These are phyloP conservation scores for Rubia peregrina DNA, from an alignment of 305 asterid genomes.

Conservation along the genomic window DNA sequence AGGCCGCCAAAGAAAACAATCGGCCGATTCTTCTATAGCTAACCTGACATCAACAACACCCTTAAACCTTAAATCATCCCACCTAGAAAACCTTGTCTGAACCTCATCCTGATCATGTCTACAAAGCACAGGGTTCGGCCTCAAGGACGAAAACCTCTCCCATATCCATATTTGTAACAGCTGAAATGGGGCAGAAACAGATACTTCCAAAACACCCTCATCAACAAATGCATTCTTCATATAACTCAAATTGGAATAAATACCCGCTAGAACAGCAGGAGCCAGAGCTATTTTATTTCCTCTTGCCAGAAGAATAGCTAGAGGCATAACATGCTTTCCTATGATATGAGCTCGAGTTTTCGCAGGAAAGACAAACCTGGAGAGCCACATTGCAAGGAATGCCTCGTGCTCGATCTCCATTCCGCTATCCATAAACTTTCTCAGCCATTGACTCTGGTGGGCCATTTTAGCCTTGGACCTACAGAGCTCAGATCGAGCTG, in stretches of 20 bases:
- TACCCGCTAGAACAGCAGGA: constrained; percentile 26
- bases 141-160: background rate
- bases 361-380: constrained; percentile 8
- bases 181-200: constrained; percentile 24
- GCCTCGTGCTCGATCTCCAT: background rate
- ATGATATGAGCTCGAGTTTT: constrained; percentile 22
- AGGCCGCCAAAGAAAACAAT: constrained; percentile 18
- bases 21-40: constrained; percentile 16
- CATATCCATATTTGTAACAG: constrained; percentile 20
- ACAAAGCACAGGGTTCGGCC: constrained; percentile 16
- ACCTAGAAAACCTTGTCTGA: constrained; percentile 23
- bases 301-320: constrained; percentile 24
- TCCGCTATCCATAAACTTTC: background rate
- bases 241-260: constrained; percentile 26
- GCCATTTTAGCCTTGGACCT: background rate
- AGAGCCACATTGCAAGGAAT: constrained; percentile 3
- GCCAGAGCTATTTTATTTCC: constrained; percentile 28
- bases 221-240: constrained; percentile 8
- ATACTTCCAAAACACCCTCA: constrained; percentile 2
- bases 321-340: constrained; percentile 15
- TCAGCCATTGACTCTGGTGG: background rate
- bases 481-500: background rate
- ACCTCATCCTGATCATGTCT: background rate
- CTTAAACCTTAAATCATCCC: constrained; percentile 17
- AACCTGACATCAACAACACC: constrained; percentile 17